phyloP scores from a whole-genome alignment of 2,329 filamentous ascomycete species.

The Colletotrichum somersetense region DNA sequence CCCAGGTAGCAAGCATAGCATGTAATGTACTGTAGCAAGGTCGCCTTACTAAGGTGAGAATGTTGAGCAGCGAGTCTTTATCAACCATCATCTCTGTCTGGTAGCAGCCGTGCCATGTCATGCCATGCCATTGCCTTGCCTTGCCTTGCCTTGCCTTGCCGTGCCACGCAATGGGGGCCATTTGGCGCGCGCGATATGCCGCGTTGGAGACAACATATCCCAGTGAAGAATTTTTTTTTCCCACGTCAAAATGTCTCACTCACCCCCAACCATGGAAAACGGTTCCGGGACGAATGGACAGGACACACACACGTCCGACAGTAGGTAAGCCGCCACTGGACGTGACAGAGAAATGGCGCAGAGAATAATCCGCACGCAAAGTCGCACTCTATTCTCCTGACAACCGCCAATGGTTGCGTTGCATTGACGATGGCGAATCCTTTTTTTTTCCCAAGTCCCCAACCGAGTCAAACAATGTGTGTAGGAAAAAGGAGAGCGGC shows the following conservation, averaged over 20 bases:
- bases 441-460: not conserved
- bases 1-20: not conserved
- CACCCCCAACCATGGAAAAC: not conserved
- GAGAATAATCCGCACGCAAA: not conserved
- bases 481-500: not conserved
- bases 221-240: slow-evolving; percentile 10
- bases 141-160: too few relatives aligned
- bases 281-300: not conserved
- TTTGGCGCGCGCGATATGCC: not conserved
- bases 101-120: slow-evolving; percentile 1
- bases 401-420: slow-evolving; percentile 21
- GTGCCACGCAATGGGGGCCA: not conserved
- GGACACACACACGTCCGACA: not conserved
- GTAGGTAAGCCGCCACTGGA: not conserved
- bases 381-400: slow-evolving; percentile 25
- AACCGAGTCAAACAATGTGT: slow-evolving; percentile 23
- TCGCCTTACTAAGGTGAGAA: not conserved
- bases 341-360: slow-evolving; percentile 18
- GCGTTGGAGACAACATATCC: not conserved
- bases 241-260: slow-evolving; percentile 31
- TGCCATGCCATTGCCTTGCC: too few relatives aligned
- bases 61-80: not conserved
- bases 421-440: slow-evolving; percentile 35
- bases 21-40: too few relatives aligned
- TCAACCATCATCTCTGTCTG: not conserved